Conservation (phyloP, 169 alveolate genomes). For the Plasmodium billcollinsi region DNA sequence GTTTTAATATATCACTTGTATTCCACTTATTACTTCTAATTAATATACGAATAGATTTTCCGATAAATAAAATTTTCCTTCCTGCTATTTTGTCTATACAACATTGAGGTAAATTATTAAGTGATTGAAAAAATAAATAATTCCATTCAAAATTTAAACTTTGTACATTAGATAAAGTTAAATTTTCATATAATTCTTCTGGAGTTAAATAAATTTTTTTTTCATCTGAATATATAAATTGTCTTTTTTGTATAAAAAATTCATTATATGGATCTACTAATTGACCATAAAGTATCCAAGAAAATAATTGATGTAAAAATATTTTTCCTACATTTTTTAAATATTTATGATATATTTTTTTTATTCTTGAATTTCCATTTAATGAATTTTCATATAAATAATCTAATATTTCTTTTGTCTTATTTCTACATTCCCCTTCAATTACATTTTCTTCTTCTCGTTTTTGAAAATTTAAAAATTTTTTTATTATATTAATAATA, state of each 20-base stretch:
- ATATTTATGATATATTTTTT: slow-evolving; percentile 56
- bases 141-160: slow-evolving; percentile 84
- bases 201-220: slow-evolving; percentile 60
- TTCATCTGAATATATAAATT: slow-evolving; percentile 73
- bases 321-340: slow-evolving; percentile 64
- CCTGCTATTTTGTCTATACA: slow-evolving; percentile 66
- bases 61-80: slow-evolving; percentile 80
- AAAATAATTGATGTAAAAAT: slow-evolving; percentile 74
- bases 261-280: slow-evolving; percentile 81
- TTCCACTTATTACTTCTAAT: slow-evolving; percentile 76
- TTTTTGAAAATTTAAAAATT: slow-evolving; percentile 70
- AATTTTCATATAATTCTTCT: slow-evolving; percentile 76
- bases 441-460: slow-evolving; percentile 57
- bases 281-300: slow-evolving; percentile 84
- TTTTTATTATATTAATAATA: slow-evolving; percentile 67
- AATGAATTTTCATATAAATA: slow-evolving; percentile 64
- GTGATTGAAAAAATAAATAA: slow-evolving; percentile 77
- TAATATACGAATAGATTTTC: slow-evolving; percentile 83
- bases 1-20: slow-evolving; percentile 54
- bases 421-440: slow-evolving; percentile 71
- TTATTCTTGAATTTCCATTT: slow-evolving; percentile 67
- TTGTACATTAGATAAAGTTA: slow-evolving; percentile 75
- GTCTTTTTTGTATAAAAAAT: slow-evolving; percentile 79
- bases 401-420: slow-evolving; percentile 75
- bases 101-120: slow-evolving; percentile 71